Base-by-base conservation (phyloP, 2,329 filamentous ascomycete species). In the Nemania abortiva region DNA sequence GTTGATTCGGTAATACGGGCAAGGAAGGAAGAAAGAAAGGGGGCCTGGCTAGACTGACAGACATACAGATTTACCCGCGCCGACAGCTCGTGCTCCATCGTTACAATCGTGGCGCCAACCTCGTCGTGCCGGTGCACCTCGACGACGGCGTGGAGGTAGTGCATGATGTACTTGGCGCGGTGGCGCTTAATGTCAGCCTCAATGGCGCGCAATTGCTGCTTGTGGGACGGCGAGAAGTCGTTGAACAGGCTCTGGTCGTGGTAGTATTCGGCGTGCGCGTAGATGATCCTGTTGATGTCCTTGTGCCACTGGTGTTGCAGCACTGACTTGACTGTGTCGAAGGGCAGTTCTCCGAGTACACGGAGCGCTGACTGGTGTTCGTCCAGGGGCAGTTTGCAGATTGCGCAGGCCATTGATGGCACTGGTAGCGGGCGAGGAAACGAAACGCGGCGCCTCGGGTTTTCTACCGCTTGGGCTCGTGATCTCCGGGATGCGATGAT, bases 221-320 rank as follows among this genome's bases (percentile, higher is more conserved):
- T 31, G 20, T 67, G 66, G 3, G 42, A 24, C 18, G 42, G 34
- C 7, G 52, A 22, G 27, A 11, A 24, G 29, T 65, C 63, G 22
- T 67, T 56, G 56, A 69, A 69, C 37, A 71, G 7, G 22, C 29
- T 60, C 54, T 68, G 61, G 57, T 72, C 67, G 47, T 72, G 70
- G 20, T 68, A 74, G 63, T 76, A 70, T 58, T 74, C 70, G n/a
- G 75, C 71, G 56, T 77, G 75, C 2, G 75, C 73, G 49, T 74
- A 76, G 22, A 69, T 72, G 29, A 77, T 72, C 18, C 73, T 64
- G 22, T 59, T 58, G 56, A 73, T 65, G 37, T 77, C 75, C 52
- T 76, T 77, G 27, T 71, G 70, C 74, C 74, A 77, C 49, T 77
- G 75, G 57, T 76, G 73, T 13, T 65, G 57, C 27, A 77, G 70